These are phyloP conservation scores for Panicum virgatum DNA, from an alignment of 202 grass and related monocot species.

Conservation along the genomic window DNA sequence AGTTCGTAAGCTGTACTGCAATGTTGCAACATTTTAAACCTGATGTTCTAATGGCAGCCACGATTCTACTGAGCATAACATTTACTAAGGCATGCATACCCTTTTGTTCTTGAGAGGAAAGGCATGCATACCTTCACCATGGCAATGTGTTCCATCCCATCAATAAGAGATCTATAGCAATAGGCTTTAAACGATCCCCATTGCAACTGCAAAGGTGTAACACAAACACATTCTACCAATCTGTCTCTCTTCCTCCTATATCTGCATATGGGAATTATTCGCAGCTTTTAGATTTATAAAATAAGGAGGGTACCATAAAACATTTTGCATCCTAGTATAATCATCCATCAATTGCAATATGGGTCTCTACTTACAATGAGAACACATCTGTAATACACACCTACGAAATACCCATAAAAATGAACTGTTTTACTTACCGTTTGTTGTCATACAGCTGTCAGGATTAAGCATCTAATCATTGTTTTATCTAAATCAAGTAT, in stretches of 20 bases:
- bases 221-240: constrained; percentile 82
- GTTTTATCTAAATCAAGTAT: background rate
- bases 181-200: constrained; percentile 76
- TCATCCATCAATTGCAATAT: constrained; percentile 5
- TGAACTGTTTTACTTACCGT: background rate
- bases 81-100: constrained; percentile 46
- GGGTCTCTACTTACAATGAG: background rate
- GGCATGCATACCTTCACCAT: constrained; percentile 80
- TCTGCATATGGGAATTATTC: constrained; percentile 50
- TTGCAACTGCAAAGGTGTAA: constrained; percentile 78
- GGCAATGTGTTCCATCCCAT: constrained; percentile 98
- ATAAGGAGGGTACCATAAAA: background rate
- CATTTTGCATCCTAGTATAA: background rate
- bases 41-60: background rate
- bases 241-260: constrained; percentile 97
- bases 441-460: constrained; percentile 28
- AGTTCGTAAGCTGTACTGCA: background rate
- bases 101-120: background rate
- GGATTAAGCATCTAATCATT: background rate
- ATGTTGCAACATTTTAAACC: background rate
- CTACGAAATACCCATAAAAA: background rate
- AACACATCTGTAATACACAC: background rate
- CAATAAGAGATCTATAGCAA: constrained; percentile 86
- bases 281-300: background rate
- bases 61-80: constrained; percentile 3